Conservation (phyloP, 1,139 yeast genomes). For the Suhomyces coccinellae region DNA sequence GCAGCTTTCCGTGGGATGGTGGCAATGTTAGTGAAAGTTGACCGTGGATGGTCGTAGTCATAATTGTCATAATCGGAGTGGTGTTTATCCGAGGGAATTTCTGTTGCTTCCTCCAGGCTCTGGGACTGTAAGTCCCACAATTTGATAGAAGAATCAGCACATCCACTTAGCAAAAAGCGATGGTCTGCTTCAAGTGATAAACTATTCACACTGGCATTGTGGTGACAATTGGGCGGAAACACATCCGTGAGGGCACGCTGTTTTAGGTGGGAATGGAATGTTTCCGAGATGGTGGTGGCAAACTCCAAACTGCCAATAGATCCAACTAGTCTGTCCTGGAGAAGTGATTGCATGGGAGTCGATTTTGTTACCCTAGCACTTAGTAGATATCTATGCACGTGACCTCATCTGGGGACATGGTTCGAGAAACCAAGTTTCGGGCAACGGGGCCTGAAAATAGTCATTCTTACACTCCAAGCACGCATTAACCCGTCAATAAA, state of each 20-base stretch:
- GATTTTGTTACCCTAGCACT: not conserved
- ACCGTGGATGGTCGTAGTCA: conserved; percentile 31
- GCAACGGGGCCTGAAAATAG: no score
- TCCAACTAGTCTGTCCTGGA: conserved; percentile 36
- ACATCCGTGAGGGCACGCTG: conserved; percentile 27
- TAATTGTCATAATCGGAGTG: conserved; percentile 17
- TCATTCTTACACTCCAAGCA: no score
- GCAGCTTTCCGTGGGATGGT: conserved; percentile 53
- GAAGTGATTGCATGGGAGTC: conserved; percentile 37
- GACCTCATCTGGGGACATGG: not conserved
- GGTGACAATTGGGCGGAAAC: conserved; percentile 43
- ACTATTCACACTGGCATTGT: conserved; percentile 58
- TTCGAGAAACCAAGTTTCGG: not conserved
- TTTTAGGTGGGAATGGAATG: conserved; percentile 34
- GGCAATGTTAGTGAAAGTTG: conserved; percentile 31
- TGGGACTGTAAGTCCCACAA: conserved; percentile 52
- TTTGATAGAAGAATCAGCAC: conserved; percentile 72
- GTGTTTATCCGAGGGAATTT: conserved; percentile 13
- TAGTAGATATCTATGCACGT: conserved; percentile 1
- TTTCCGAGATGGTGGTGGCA: conserved; percentile 41
- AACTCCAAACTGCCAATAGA: conserved; percentile 35
- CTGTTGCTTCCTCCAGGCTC: conserved; percentile 14
- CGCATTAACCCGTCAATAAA: no score
- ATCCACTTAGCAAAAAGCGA: conserved; percentile 64
- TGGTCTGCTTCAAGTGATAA: conserved; percentile 61